phyloP scores from a whole-genome alignment of 345 rosid genomes.

The Aethionema arabicum region DNA sequence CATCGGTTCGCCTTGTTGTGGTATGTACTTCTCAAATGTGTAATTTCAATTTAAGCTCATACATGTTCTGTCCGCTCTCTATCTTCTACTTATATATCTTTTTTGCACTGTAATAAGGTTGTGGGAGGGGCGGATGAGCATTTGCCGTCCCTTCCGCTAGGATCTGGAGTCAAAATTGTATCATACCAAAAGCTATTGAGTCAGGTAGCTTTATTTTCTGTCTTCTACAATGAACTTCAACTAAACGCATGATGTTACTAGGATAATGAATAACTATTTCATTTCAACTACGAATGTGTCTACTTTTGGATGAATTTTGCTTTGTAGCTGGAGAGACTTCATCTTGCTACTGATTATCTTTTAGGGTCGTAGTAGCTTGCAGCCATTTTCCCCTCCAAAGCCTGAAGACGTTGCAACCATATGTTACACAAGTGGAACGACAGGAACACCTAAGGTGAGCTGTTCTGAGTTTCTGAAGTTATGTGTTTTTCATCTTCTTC shows the following conservation, averaged over 20 bases:
- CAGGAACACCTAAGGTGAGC: constrained; percentile 90
- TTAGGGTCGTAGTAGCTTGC: constrained; percentile 74
- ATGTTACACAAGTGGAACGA: constrained; percentile 98
- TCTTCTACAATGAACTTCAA: background rate
- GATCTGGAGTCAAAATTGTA: constrained; percentile 53
- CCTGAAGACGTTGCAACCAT: constrained; percentile 88
- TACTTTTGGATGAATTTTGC: constrained; percentile 6
- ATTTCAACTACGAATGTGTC: constrained; percentile 7
- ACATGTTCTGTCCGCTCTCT: background rate
- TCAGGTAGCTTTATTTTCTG: constrained; percentile 44
- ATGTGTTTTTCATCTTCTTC: constrained; percentile 15
- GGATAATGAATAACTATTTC: background rate
- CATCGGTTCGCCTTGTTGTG: constrained; percentile 70
- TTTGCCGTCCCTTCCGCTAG: constrained; percentile 65
- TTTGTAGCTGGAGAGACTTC: constrained; percentile 11
- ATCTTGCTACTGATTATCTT: constrained; percentile 39
- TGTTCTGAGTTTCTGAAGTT: constrained; percentile 16
- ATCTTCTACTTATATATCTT: background rate
- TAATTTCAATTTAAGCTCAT: background rate
- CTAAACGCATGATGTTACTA: background rate
- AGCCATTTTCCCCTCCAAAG: constrained; percentile 66
- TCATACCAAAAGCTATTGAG: constrained; percentile 60
- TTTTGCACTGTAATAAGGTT: constrained; percentile 47
- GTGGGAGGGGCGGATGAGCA: constrained; percentile 74
- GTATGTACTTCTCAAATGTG: constrained; percentile 42